These are phyloP conservation scores for Apiospora phragmitis DNA, from an alignment of 2,329 filamentous ascomycete species.

Conservation along the genomic window DNA sequence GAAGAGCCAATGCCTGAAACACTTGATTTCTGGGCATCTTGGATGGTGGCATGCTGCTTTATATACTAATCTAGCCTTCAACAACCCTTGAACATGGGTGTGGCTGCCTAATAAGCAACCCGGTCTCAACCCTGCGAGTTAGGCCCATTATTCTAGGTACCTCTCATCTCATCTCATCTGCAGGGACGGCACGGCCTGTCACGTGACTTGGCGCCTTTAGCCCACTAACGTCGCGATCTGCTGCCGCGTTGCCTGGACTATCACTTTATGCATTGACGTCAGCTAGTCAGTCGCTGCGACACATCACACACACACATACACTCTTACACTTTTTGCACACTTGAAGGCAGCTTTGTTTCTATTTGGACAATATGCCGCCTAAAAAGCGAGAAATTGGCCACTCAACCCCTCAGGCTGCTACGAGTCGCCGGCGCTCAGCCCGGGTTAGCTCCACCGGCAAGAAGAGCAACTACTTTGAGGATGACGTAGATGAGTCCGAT, in stretches of 20 bases:
- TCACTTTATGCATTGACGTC: neutral
- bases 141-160: neutral
- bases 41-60: neutral
- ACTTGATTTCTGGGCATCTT: neutral
- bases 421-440: constrained; percentile 37
- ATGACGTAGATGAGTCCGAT: constrained; percentile 20
- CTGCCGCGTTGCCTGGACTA: neutral
- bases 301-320: neutral
- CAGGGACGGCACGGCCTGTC: neutral
- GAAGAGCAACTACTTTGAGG: constrained; percentile 56
- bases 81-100: neutral
- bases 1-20: neutral
- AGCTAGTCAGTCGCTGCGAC: neutral
- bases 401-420: constrained; percentile 25
- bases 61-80: neutral
- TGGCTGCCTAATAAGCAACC: neutral
- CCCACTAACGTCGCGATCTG: neutral
- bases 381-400: neutral
- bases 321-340: neutral
- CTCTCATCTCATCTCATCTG: neutral
- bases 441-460: constrained; percentile 44
- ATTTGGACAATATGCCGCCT: neutral
- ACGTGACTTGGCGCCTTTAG: neutral
- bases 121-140: neutral
- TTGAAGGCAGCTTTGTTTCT: no score